These are phyloP conservation scores for Juncus effusus DNA, from an alignment of 176 grass and related monocot genomes.

Conservation along the genomic window DNA sequence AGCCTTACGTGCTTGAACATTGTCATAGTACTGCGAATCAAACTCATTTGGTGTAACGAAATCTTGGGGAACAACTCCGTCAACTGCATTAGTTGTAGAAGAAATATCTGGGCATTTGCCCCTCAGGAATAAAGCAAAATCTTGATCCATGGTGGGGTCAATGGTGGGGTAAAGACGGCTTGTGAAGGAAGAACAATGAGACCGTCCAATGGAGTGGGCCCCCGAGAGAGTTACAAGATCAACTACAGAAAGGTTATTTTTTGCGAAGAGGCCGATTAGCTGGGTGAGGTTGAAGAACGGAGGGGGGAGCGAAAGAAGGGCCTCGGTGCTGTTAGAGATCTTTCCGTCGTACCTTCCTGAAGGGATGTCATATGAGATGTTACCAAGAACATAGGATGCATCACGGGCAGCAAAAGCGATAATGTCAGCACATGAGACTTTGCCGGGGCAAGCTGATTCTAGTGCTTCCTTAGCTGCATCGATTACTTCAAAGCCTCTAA, in stretches of 20 bases:
- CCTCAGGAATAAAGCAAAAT: slow-evolving; percentile 11
- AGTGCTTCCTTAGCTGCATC: slow-evolving; percentile 30
- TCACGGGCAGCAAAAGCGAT: slow-evolving; percentile 48
- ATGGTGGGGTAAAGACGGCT: slow-evolving; percentile 19
- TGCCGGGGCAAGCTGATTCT: slow-evolving; percentile 24
- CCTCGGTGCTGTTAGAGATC: slow-evolving; percentile 24
- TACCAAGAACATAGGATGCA: slow-evolving; percentile 2
- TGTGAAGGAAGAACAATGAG: slow-evolving; percentile 51
- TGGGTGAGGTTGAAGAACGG: not conserved
- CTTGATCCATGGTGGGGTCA: slow-evolving; percentile 19
- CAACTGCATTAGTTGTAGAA: not conserved
- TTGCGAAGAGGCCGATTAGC: slow-evolving; percentile 27
- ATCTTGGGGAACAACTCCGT: slow-evolving; percentile 25
- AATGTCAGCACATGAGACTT: slow-evolving; percentile 41
- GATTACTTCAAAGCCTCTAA: slow-evolving; percentile 40
- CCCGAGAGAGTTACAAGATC: slow-evolving; percentile 54
- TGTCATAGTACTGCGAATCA: slow-evolving; percentile 47
- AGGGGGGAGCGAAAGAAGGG: slow-evolving; percentile 5
- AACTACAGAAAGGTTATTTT: slow-evolving; percentile 20
- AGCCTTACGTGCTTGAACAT: slow-evolving; percentile 14
- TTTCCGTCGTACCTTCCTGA: slow-evolving; percentile 40
- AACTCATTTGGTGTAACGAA: slow-evolving; percentile 19
- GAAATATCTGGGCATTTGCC: slow-evolving; percentile 5
- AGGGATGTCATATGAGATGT: slow-evolving; percentile 23
- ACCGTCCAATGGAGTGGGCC: slow-evolving; percentile 46